Evolutionary conservation across 2,329 filamentous ascomycete genomes (phyloP), one percentile per base, ranked within the genome.

Genomic region (Fusarium multiceps): DNA sequence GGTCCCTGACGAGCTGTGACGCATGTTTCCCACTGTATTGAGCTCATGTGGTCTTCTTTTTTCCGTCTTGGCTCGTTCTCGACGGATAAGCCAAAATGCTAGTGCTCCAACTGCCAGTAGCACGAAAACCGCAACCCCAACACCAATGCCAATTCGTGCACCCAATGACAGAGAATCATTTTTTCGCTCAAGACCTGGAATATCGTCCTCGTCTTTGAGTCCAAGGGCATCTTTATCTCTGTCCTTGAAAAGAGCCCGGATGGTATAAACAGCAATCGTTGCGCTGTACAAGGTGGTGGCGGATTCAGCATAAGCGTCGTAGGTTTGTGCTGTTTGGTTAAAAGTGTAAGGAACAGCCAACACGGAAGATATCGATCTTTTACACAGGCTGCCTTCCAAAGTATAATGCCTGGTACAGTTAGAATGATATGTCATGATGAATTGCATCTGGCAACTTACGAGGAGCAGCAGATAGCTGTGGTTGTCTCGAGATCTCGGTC

Each of bases 381-480:
- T 78, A 65, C 80, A 82, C 37, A 75, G 69, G 21, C 73, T 75
- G 20, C 76, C 78, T 34, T 79, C 74, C 43, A 79, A 62, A 3
- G 73, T 72, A 60, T 80, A 82, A 62, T 80, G 76, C 32, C 80
- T 82, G 49, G 16, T 9, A 40, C 11, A 10, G 32, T 76, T 55
- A 76, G 73, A 57, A 34, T 20, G 23, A n/a, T n/a, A 23, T 14
- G 14, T 23, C n/a, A 34, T 46, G 42, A 11, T 27, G 18, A 6
- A 12, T 14, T 27, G 28, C 37, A 47, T n/a, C 27, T 40, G 49
- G n/a, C 20, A 27, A 78, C 80, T 62, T 79, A 82, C 80, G 78
- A 80, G 56, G 80, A 82, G 54, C 80, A 82, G 64, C 80, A 82
- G 18, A 81, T 72, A 7, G 79, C 79, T 13, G 80, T 82, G 9